Percentiles rank a stretch among this genome's conserved stretches.
These are phyloP conservation scores for Sporothrix pseudoabietina DNA, from an alignment of 2,329 filamentous ascomycete genomes.

Conservation along the genomic window DNA sequence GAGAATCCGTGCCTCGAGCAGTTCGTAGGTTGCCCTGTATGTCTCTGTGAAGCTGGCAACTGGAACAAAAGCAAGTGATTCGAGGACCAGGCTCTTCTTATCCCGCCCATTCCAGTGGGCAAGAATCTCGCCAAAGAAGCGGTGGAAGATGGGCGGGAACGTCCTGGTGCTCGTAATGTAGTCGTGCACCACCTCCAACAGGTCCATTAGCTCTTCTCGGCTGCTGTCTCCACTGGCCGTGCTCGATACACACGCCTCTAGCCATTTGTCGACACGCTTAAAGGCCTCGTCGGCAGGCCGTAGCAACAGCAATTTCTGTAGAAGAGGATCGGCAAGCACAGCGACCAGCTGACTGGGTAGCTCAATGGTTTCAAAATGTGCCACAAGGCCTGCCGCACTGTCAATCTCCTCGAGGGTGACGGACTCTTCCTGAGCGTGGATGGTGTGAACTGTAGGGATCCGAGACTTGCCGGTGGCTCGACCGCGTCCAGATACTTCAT, in stretches of 20 bases:
- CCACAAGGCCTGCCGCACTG: conserved; percentile 67
- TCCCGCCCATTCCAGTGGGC: conserved; percentile 63
- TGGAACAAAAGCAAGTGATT: conserved; percentile 59
- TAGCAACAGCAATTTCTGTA: conserved; percentile 75
- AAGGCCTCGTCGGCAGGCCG: conserved; percentile 57
- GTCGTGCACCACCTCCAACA: conserved; percentile 57
- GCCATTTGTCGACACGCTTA: conserved; percentile 61
- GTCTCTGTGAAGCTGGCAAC: conserved; percentile 61
- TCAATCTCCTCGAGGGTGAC: conserved; percentile 78
- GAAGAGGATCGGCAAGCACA: conserved; percentile 71
- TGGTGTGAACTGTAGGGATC: conserved; percentile 72
- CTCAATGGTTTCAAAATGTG: conserved; percentile 75
- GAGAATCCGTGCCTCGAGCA: conserved; percentile 55
- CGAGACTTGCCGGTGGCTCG: conserved; percentile 34
- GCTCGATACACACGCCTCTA: conserved; percentile 59
- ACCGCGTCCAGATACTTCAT: conserved; percentile 49
- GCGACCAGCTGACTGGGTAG: conserved; percentile 80
- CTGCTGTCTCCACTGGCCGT: conserved; percentile 54
- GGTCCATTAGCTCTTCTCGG: conserved; percentile 53
- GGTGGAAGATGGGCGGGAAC: conserved; percentile 34
- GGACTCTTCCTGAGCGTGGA: conserved; percentile 68
- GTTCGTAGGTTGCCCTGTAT: conserved; percentile 51
- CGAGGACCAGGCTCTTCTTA: conserved; percentile 57
- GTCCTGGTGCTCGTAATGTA: conserved; percentile 54
- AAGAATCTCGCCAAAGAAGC: conserved; percentile 56